These are phyloP conservation scores for Baudoinia panamericana DNA, from an alignment of 495 filamentous ascomycete genomes.

Conservation along the genomic window DNA sequence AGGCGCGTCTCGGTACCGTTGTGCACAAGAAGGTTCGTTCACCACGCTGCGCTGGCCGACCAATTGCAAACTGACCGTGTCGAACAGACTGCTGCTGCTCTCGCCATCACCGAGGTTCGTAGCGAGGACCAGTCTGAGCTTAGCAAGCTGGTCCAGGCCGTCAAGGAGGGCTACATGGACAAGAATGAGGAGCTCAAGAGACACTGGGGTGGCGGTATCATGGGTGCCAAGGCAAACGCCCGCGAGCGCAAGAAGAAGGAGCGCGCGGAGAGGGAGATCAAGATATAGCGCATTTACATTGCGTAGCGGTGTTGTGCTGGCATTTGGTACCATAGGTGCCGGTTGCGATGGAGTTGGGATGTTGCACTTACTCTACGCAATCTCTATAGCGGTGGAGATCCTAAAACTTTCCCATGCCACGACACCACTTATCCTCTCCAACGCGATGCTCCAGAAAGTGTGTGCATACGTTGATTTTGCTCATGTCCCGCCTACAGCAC, in stretches of 20 bases:
- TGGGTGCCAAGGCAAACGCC: conserved; percentile 93
- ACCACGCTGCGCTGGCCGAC: neutral
- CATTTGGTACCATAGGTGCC: too few relatives aligned
- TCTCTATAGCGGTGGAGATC: too few relatives aligned
- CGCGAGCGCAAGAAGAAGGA: conserved; percentile 93
- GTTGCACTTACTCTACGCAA: too few relatives aligned
- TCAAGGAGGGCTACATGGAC: conserved; percentile 97
- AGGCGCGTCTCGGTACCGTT: conserved; percentile 95
- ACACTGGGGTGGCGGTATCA: conserved; percentile 99
- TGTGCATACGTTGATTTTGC: too few relatives aligned
- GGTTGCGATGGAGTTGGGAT: too few relatives aligned
- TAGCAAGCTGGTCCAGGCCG: conserved; percentile 82
- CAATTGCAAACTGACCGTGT: neutral
- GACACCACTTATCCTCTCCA: too few relatives aligned
- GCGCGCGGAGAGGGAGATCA: conserved; percentile 81
- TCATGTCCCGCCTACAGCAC: too few relatives aligned
- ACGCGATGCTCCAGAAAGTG: too few relatives aligned
- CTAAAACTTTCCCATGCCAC: too few relatives aligned
- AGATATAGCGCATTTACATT: too few relatives aligned
- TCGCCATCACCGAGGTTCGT: conserved; percentile 91
- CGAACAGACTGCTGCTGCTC: conserved; percentile 79
- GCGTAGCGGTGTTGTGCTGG: too few relatives aligned
- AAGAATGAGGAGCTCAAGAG: conserved; percentile 87
- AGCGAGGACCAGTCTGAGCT: conserved; percentile 96
- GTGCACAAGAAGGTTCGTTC: conserved; percentile 90